Conservation (phyloP, 805 yeast species). For the Cyberlindnera sargentensis region DNA sequence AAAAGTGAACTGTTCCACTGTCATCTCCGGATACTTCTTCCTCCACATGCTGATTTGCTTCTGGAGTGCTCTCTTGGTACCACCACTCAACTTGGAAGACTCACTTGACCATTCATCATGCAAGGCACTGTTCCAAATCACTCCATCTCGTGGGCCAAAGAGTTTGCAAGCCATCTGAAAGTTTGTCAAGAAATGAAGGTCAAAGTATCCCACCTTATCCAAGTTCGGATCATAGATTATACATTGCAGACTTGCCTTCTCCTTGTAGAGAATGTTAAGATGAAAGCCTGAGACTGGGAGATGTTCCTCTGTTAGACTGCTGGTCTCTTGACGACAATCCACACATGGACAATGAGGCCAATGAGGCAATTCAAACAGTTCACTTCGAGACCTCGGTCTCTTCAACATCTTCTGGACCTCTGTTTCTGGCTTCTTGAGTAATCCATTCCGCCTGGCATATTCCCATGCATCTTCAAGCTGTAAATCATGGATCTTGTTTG, state of each 20-base stretch:
- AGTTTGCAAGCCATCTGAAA: background rate
- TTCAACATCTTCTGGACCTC: background rate
- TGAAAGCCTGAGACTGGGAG: background rate
- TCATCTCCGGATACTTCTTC: background rate
- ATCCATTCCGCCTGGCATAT: background rate
- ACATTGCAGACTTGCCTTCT: background rate
- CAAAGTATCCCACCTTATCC: background rate
- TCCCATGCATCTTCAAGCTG: slow-evolving; percentile 1
- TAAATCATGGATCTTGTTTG: background rate
- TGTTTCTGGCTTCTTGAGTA: background rate
- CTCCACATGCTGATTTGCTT: background rate
- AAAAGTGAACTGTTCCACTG: background rate
- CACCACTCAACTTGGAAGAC: background rate
- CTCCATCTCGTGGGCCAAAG: background rate
- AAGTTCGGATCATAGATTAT: background rate
- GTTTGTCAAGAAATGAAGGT: background rate
- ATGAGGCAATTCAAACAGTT: background rate
- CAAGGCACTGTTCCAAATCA: background rate
- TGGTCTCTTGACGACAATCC: background rate
- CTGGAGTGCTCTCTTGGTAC: background rate
- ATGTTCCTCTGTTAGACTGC: background rate
- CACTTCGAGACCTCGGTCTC: background rate
- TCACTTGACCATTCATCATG: background rate
- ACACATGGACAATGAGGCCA: background rate
- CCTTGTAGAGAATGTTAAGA: background rate